These are phyloP conservation scores for grape (Vitis vinifera) DNA, from an alignment of 164 flowering plant genomes.

Conservation along the genomic window DNA sequence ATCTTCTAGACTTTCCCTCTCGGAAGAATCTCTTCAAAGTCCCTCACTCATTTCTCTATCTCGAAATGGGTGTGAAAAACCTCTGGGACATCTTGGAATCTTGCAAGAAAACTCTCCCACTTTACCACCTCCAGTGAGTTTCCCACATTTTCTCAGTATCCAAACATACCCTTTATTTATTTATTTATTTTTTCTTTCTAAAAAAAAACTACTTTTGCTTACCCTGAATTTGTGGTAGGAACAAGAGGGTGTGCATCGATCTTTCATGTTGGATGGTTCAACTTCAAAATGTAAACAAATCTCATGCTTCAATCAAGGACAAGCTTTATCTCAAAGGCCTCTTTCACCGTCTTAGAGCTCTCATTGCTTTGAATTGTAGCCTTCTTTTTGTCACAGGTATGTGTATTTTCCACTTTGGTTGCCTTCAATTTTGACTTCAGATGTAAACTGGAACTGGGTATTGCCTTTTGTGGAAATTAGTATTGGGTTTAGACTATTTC, in stretches of 20 bases:
- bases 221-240: constrained; percentile 35
- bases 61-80: constrained; percentile 84
- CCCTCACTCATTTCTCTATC: too few species aligned
- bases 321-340: constrained; percentile 70
- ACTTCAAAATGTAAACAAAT: constrained; percentile 60
- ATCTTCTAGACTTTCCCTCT: too few species aligned
- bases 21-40: too few species aligned
- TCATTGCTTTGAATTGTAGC: constrained; percentile 86
- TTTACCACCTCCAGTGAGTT: constrained; percentile 85
- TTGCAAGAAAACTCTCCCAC: constrained; percentile 88
- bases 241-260: constrained; percentile 92
- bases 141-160: not conserved
- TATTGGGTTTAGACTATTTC: not conserved
- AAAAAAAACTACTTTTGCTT: not conserved
- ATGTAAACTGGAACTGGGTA: not conserved
- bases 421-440: not conserved
- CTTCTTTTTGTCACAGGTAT: constrained; percentile 82
- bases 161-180: not conserved
- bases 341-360: constrained; percentile 94
- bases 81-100: constrained; percentile 93
- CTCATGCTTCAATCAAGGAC: constrained; percentile 42
- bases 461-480: not conserved
- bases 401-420: not conserved
- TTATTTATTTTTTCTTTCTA: not conserved
- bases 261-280: constrained; percentile 96